Conservation (phyloP, 306 rosid genomes). For the Trifolium fragiferum region DNA sequence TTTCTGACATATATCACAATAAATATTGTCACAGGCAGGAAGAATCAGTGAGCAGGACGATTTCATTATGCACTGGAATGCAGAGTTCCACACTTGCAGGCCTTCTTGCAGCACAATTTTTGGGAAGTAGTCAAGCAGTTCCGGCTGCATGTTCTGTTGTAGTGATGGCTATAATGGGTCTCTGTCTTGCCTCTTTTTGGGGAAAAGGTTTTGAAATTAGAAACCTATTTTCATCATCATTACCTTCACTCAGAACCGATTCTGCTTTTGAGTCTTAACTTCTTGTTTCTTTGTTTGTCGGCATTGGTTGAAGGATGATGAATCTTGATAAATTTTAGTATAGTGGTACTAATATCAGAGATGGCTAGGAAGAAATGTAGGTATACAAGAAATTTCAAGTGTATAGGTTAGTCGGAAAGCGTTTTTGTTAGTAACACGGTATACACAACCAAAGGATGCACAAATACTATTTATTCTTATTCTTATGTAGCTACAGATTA, state of each 20-base stretch:
- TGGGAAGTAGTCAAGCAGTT: conserved; percentile 92
- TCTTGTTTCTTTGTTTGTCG: conserved; percentile 25
- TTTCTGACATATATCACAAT: conserved; percentile 17
- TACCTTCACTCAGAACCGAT: conserved; percentile 50
- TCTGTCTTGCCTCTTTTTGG: conserved; percentile 93
- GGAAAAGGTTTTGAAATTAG: conserved; percentile 76
- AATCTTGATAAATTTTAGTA: conserved; percentile 20
- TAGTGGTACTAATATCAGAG: conserved; percentile 1
- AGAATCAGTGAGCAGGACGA: conserved; percentile 74
- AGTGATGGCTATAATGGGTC: conserved; percentile 96
- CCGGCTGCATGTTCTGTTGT: conserved; percentile 97
- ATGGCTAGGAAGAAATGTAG: conserved; percentile 43
- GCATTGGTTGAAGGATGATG: background rate
- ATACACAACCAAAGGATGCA: conserved; percentile 27
- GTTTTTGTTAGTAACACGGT: conserved; percentile 31
- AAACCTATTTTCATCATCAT: conserved; percentile 59
- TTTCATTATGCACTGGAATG: conserved; percentile 97
- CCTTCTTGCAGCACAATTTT: conserved; percentile 92
- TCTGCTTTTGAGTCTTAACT: conserved; percentile 47
- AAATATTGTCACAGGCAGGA: conserved; percentile 67
- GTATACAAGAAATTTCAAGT: conserved; percentile 32
- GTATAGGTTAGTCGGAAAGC: conserved; percentile 39
- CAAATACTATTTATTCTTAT: background rate
- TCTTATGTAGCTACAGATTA: background rate
- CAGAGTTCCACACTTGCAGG: conserved; percentile 99